Base-by-base conservation (phyloP, 1,284 basidiomycete species). In the Ustilago trichophora region DNA sequence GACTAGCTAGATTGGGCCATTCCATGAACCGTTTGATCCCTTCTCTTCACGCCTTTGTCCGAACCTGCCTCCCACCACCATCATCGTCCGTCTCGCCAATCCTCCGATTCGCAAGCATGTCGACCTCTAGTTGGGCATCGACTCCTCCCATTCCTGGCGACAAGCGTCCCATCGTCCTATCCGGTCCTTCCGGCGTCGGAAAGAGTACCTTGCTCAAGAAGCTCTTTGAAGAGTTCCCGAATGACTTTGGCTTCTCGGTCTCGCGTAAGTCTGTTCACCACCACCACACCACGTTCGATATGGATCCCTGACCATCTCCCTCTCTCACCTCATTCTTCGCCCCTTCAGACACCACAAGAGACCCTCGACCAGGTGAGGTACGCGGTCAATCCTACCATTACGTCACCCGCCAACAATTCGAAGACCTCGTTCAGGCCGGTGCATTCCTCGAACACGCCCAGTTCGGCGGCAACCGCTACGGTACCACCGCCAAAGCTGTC, bases 321-420 rank as follows among this genome's bases (percentile, higher is more conserved):
- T n/a, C n/a, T n/a, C n/a, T n/a, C n/a, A n/a, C n/a, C n/a, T n/a
- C n/a, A n/a, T n/a, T n/a, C n/a, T n/a, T n/a, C n/a, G n/a, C n/a
- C n/a, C n/a, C n/a, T n/a, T n/a, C 82, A 95, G 92, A 98, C 84
- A 99, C 95, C 2, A 99, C 95, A 5, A 88, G 95, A 38, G 74
- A 84, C 1, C 93, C 94, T 0, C 87, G 95, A 26, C 86, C 88
- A 4, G 93, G 92, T 22, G 95, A 98, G 80, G 82, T 83, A 24
- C 84, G 93, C 76, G 94, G 93, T 33, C 76, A 83, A 44, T 85
- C 85, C 26, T 88, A 88, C 80, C 85, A 88, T 76, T 88, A 87
- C 73, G 85, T 86, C 9, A 75, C 81, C 18, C 83, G 83, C 41
- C 82, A 84, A 4, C 81, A 83, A 53, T 88, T 88, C 72, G 78